A percentile compares a stretch with the other conserved stretches of the same genome.
Evolutionary conservation across 2,329 filamentous ascomycete genomes (phyloP).

Genomic region (Neobulgaria alba): DNA sequence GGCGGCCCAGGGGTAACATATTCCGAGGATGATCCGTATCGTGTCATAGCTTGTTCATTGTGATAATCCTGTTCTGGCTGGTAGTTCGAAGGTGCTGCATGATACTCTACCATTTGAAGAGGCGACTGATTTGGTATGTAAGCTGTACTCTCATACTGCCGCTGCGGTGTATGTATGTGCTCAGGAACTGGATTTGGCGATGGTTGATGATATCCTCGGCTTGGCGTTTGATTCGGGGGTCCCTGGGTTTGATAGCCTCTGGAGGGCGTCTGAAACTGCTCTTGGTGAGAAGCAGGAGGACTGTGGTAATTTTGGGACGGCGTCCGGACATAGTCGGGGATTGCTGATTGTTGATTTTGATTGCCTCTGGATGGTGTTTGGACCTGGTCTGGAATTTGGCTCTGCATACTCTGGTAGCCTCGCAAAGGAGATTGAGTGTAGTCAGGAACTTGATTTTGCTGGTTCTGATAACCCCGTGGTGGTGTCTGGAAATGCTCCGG

Average conservation of each 20-base stretch:
- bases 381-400: conserved; percentile 34
- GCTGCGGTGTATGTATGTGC: conserved; percentile 38
- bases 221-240: conserved; percentile 34
- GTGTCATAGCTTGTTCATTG: conserved; percentile 12
- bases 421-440: conserved; percentile 39
- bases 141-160: conserved; percentile 37
- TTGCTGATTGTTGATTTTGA: conserved; percentile 31
- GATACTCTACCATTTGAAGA: conserved; percentile 40
- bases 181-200: conserved; percentile 31
- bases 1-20: conserved; percentile 8
- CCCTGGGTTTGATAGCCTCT: conserved; percentile 32
- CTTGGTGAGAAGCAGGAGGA: conserved; percentile 33
- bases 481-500: conserved; percentile 27
- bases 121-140: conserved; percentile 45
- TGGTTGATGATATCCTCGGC: conserved; percentile 30
- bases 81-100: conserved; percentile 17
- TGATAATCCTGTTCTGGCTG: conserved; percentile 18
- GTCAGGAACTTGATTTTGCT: conserved; percentile 29
- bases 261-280: conserved; percentile 39
- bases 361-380: conserved; percentile 41
- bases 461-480: conserved; percentile 17
- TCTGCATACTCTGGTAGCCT: conserved; percentile 30
- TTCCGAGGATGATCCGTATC: conserved; percentile 15
- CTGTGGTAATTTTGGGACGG: conserved; percentile 26
- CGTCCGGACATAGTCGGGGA: conserved; percentile 19